phyloP scores from a whole-genome alignment of 805 yeast species.

The Nakazawaea populi region DNA sequence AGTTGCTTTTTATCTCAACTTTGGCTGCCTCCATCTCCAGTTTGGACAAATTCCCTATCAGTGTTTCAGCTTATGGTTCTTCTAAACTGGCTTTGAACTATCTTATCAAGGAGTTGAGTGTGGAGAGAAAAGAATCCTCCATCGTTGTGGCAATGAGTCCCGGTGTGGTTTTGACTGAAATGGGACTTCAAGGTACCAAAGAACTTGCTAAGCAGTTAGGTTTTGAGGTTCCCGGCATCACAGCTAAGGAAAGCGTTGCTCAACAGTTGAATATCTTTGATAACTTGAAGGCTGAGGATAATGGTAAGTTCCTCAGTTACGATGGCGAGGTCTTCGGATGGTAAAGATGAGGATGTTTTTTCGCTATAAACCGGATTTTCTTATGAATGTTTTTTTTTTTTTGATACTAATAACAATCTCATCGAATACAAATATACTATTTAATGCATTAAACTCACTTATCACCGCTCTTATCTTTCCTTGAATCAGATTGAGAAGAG shows the following conservation, averaged over 20 bases:
- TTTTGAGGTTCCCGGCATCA: neutral
- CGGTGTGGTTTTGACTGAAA: conserved; percentile 30
- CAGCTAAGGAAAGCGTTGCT: neutral
- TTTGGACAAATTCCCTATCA: conserved; percentile 13
- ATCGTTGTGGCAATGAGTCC: conserved; percentile 28
- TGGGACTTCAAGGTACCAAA: conserved; percentile 14
- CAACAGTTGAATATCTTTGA: neutral
- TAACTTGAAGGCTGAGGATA: neutral
- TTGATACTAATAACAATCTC: neutral
- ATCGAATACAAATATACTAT: no score
- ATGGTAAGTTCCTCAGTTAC: neutral
- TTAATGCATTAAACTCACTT: no score
- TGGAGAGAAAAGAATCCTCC: conserved; percentile 18
- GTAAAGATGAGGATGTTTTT: neutral
- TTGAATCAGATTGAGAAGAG: no score
- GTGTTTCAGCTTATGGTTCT: conserved; percentile 26
- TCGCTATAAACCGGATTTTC: no score
- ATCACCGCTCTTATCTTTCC: no score
- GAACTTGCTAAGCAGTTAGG: neutral
- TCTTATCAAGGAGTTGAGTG: conserved; percentile 19
- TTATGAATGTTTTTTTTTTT: no score
- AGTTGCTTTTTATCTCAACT: conserved; percentile 22
- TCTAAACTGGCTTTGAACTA: conserved; percentile 32
- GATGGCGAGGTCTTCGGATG: neutral
- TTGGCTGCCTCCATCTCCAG: conserved; percentile 17